Conservation (phyloP, 2,329 filamentous ascomycete species). For the Celoporthe dispersa region DNA sequence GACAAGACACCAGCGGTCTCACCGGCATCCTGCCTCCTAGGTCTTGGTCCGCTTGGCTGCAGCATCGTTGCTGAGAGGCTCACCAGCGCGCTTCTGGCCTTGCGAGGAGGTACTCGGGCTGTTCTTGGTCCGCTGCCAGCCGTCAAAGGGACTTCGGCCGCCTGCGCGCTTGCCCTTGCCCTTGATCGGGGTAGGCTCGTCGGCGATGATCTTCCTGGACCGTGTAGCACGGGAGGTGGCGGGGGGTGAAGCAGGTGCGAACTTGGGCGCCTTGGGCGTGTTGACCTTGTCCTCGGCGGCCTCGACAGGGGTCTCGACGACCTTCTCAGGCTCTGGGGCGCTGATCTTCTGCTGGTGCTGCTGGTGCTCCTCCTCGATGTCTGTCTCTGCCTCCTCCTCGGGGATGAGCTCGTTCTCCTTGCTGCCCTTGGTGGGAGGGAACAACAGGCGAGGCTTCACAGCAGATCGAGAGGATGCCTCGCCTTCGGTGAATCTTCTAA, state of each 20-base stretch:
- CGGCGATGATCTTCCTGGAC: conserved; percentile 54
- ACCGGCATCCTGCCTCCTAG: conserved; percentile 20
- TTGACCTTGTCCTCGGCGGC: conserved; percentile 41
- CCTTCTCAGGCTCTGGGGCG: conserved; percentile 31
- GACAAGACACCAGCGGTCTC: conserved; percentile 2
- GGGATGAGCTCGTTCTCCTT: conserved; percentile 42
- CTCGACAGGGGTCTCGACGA: conserved; percentile 46
- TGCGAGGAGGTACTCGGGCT: conserved; percentile 39
- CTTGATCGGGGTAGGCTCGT: conserved; percentile 49
- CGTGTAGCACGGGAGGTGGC: conserved; percentile 65
- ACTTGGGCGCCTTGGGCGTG: conserved; percentile 61
- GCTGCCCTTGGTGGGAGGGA: conserved; percentile 55
- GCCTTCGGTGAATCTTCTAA: conserved; percentile 65
- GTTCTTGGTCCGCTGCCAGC: conserved; percentile 70
- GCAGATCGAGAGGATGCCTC: conserved; percentile 38
- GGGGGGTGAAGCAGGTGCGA: conserved; percentile 65
- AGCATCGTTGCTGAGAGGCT: conserved; percentile 38
- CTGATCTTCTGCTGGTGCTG: conserved; percentile 37
- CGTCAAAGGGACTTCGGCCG: conserved; percentile 65
- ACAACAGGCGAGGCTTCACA: conserved; percentile 73
- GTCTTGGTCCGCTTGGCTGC: conserved; percentile 46
- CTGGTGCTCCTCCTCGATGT: conserved; percentile 56
- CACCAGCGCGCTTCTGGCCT: conserved; percentile 50
- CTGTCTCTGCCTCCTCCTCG: conserved; percentile 63
- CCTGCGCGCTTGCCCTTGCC: conserved; percentile 36